Evolutionary conservation across 306 rosid species (phyloP), one percentile per base, ranked within the genome.

Genomic region (Casuarina equisetifolia): DNA sequence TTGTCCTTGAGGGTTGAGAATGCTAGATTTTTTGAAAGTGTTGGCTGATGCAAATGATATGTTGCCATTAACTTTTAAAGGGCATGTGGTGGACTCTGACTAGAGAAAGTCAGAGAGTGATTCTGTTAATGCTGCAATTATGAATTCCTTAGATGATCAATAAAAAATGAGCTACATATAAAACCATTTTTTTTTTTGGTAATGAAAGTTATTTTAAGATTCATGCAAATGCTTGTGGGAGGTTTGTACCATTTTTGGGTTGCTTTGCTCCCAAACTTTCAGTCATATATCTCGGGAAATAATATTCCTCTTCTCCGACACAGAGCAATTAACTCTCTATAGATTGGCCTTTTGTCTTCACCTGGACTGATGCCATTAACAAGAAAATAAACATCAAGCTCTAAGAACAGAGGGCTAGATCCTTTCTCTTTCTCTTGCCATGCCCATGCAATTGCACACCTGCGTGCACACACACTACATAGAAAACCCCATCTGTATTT

Each of bases 21-120:
- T 79, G 40, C 48, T 71, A 38, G 64, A 45, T 73, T 76, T 73
- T 76, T 46, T 16, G 35, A 51, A 40, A 11, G 48, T 36, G n/a
- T 69, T 39, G 19, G 20, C 10, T 67, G 7, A 42, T 66, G 17
- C 20, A 17, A 48, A 7, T 53, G 50, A 68, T 62, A 35, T 36
- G 13, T 39, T 73, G 70, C 50, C 48, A 63, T 16, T 63, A 42
- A 32, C 13, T 10, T 49, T 52, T 64, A 17, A 35, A 49, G 72
- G 74, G 61, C 42, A 19, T 75, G 73, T 75, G 3, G 19, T 50
- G 44, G 32, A 35, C 57, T 62, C 69, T 75, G 25, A 67, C 43
- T 45, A 49, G 75, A 32, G 69, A 43, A 43, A 6, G 25, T 42
- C 52, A 36, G 32, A 58, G 44, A 55, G 5, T 53, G 76, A 63